phyloP scores from a whole-genome alignment of 176 grass and related monocot genomes.

The Oryza coarctata region DNA sequence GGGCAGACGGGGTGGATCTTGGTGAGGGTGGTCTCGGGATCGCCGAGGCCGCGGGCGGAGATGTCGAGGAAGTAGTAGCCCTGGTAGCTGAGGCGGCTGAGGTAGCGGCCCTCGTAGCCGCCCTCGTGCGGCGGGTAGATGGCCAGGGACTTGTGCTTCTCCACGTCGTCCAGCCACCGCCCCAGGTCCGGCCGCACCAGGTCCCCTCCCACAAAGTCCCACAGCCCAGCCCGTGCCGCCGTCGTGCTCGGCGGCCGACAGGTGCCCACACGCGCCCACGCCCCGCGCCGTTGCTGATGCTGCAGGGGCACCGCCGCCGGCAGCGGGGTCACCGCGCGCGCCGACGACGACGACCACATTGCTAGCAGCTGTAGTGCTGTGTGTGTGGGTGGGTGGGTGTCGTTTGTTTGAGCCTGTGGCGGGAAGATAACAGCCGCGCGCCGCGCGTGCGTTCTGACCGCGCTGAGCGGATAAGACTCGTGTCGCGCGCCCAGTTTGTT shows the following conservation, averaged over 20 bases:
- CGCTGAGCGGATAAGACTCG: constrained; percentile 19
- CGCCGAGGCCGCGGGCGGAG: constrained; percentile 78
- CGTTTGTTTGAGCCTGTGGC: constrained; percentile 10
- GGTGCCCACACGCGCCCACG: neutral
- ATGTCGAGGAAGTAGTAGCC: constrained; percentile 91
- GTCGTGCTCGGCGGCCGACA: constrained; percentile 8
- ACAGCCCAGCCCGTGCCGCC: constrained; percentile 26
- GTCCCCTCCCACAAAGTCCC: constrained; percentile 77
- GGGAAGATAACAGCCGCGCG: constrained; percentile 21
- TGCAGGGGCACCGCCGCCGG: constrained; percentile 7
- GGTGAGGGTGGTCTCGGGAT: constrained; percentile 81
- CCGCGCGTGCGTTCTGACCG: neutral
- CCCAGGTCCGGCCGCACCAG: constrained; percentile 72
- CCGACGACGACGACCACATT: constrained; percentile 48
- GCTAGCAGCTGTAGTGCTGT: neutral
- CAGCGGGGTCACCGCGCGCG: constrained; percentile 36
- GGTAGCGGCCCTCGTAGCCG: constrained; percentile 93
- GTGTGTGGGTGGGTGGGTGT: neutral
- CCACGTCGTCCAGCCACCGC: constrained; percentile 76
- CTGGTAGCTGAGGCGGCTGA: constrained; percentile 74
- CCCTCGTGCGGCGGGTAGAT: constrained; percentile 92
- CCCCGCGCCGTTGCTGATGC: neutral
- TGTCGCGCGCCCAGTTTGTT: too few species aligned
- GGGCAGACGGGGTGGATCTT: constrained; percentile 95
- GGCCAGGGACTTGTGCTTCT: constrained; percentile 86